A percentile compares a stretch with the other conserved stretches of the same genome.
phyloP scores from a whole-genome alignment of 2,329 filamentous ascomycete species.

The Daldinia sp. region DNA sequence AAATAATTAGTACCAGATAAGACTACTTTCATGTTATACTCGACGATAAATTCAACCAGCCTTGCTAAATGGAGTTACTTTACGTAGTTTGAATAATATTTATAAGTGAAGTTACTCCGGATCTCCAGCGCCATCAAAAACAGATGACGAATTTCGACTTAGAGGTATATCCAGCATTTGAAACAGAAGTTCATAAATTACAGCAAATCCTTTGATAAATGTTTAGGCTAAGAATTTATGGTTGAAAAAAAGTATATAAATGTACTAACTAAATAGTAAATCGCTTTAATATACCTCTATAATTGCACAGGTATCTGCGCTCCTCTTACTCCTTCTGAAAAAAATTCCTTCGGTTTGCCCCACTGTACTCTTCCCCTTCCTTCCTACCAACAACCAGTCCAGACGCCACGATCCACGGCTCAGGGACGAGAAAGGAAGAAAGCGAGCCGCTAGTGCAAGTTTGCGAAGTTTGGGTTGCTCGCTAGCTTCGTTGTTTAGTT shows the following conservation, averaged over 20 bases:
- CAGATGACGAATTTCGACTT: no score
- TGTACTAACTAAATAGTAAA: no score
- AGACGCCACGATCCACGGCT: conserved; percentile 17
- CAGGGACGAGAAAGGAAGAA: conserved; percentile 20
- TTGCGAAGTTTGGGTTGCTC: neutral
- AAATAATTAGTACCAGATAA: neutral
- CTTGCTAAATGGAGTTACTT: conserved; percentile 34
- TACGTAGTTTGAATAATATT: conserved; percentile 11
- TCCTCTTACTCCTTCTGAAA: conserved; percentile 25
- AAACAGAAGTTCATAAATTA: no score
- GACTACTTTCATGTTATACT: conserved; percentile 9
- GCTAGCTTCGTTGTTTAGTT: conserved; percentile 6
- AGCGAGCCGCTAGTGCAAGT: conserved; percentile 2
- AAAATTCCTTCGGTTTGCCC: conserved; percentile 31
- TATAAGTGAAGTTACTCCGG: conserved; percentile 34
- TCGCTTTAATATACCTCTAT: no score
- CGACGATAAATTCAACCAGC: conserved; percentile 9
- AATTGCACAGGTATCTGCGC: no score
- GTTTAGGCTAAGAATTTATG: no score
- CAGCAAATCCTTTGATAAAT: no score
- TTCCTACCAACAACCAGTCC: conserved; percentile 8
- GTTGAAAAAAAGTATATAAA: no score
- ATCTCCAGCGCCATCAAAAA: no score
- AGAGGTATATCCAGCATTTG: neutral
- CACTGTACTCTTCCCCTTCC: conserved; percentile 12